Conservation (phyloP, 441 rosid genomes). For the Aleurites moluccanus region DNA sequence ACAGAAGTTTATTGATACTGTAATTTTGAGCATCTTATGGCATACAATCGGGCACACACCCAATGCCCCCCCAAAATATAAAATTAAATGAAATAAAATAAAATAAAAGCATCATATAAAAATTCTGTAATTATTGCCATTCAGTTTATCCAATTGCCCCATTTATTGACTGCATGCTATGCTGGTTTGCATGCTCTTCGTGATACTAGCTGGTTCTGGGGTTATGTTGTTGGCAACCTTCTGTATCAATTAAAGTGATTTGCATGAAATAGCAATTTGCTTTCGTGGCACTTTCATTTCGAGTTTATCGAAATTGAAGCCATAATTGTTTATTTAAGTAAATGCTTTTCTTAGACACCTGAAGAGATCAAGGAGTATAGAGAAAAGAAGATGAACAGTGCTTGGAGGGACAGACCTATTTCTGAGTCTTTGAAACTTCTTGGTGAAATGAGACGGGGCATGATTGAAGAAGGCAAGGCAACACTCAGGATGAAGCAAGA, state of each 20-base stretch:
- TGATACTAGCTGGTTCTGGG: not conserved
- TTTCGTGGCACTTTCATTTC: slow-evolving; percentile 8
- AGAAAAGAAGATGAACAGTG: slow-evolving; percentile 92
- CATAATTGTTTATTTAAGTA: not conserved
- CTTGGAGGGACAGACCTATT: slow-evolving; percentile 93
- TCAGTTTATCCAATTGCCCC: not conserved
- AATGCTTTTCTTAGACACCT: slow-evolving; percentile 49
- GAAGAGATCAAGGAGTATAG: slow-evolving; percentile 87
- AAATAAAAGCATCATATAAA: not conserved
- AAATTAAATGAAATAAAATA: not conserved
- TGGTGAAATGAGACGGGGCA: slow-evolving; percentile 84
- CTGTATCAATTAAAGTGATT: not conserved
- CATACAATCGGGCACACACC: not conserved
- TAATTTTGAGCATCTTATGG: slow-evolving; percentile 6
- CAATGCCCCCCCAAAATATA: not conserved
- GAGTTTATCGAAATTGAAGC: slow-evolving; percentile 12
- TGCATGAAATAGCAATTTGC: not conserved
- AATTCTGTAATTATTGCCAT: not conserved
- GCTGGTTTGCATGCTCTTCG: not conserved
- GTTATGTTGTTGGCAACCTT: not conserved
- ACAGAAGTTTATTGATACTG: not conserved
- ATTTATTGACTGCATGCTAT: not conserved
- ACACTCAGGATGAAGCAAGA: slow-evolving; percentile 98
- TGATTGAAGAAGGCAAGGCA: slow-evolving; percentile 92
- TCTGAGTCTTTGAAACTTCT: slow-evolving; percentile 80